Base-by-base conservation (phyloP, 2,329 filamentous ascomycete genomes). In the Chrysoporthe deuterocubensis region DNA sequence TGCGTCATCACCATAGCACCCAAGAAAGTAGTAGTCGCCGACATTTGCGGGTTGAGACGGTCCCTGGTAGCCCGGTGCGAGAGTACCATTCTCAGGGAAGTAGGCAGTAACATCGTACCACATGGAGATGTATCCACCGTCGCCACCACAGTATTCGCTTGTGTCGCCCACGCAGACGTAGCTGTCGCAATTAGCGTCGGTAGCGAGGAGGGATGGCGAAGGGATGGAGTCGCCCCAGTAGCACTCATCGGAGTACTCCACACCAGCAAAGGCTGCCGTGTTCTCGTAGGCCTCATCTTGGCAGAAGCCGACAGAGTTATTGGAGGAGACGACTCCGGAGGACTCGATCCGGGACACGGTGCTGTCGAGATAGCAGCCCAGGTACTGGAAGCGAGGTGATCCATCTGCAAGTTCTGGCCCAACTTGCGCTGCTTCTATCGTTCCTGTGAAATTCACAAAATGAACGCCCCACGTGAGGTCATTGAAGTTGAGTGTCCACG, bases 41-140 rank as follows among this genome's bases (percentile, higher is more conserved):
- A 73, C 56, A 3, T 67, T 64, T 2, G 62, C 67, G 6, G 71
- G 68, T 63, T 67, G 66, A 40, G 46, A 67, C 18, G 70, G 63
- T n/a, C 72, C 72, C n/a, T 70, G 60, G 65, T 58, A 66, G 7
- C 44, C 52, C 8, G 56, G 44, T 21, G 57, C 64, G 13, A 62
- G 64, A 13, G 65, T n/a, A 64, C 61, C 6, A 54, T 59, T 46
- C 62, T 64, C n/a, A 34, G 64, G 40, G 2, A 62, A 4, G 70
- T 65, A 9, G 68, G 71, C 73, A 14, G 67, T 74, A 1, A 70
- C 68, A 65, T 78, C 75, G 46, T 76, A 77, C 65, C 75, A 78
- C 34, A 76, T 59, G n/a, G 74, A 78, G 66, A 78, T 70, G 59
- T 74, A 79, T 2, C 72, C 74, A 2, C 74, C 73, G 48, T 76